Conservation (phyloP, 1,139 yeast species). For the Blastobotrys proliferans region DNA sequence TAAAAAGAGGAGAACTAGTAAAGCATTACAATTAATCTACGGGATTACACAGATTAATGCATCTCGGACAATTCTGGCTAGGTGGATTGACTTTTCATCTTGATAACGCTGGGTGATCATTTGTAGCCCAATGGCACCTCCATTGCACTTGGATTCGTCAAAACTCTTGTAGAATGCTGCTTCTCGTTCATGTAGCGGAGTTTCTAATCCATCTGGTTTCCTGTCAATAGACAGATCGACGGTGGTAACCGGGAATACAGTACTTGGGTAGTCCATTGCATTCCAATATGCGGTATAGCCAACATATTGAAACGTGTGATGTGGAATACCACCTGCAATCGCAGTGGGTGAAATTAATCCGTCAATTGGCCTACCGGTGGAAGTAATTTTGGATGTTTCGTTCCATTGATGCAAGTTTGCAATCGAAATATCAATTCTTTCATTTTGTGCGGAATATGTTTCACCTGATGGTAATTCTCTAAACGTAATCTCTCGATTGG, state of each 20-base stretch:
- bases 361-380: conserved; percentile 31
- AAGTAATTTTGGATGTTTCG: conserved; percentile 5
- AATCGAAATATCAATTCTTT: conserved; percentile 2
- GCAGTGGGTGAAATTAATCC: conserved; percentile 37
- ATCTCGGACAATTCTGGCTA: conserved; percentile 27
- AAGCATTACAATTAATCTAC: no score
- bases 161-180: conserved; percentile 33
- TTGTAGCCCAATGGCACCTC: conserved; percentile 53
- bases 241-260: conserved; percentile 40
- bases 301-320: conserved; percentile 15
- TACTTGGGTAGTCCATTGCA: conserved; percentile 45
- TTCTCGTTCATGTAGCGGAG: conserved; percentile 37
- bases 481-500: not conserved
- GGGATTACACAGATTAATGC: no score
- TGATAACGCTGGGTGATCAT: conserved; percentile 45
- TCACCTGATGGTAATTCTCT: conserved; percentile 17
- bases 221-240: conserved; percentile 18
- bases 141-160: conserved; percentile 34
- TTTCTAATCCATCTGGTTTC: conserved; percentile 29
- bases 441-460: conserved; percentile 17
- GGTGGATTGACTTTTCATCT: conserved; percentile 49
- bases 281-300: conserved; percentile 46
- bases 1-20: no score
- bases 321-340: conserved; percentile 27
- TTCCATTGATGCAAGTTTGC: conserved; percentile 7